Conservation (phyloP, 768 basidiomycete species). For the Calocybe gangraenosa region DNA sequence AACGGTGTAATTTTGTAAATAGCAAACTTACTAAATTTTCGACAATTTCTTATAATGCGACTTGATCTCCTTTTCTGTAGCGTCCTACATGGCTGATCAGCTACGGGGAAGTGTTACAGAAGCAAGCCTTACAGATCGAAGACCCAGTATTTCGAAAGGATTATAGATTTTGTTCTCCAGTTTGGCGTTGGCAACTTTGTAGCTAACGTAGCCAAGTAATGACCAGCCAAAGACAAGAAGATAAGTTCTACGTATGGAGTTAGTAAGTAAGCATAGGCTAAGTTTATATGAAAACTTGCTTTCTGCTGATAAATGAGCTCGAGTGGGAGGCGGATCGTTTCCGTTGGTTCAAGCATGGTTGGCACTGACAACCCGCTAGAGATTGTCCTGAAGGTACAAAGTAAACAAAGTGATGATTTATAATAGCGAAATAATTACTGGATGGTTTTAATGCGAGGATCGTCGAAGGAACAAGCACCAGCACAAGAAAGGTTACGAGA, state of each 20-base stretch:
- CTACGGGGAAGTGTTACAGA: background rate
- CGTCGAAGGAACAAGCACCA: constrained; percentile 79
- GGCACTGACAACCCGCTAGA: constrained; percentile 56
- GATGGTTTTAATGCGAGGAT: constrained; percentile 42
- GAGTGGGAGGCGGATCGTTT: constrained; percentile 44
- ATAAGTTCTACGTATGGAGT: constrained; percentile 39
- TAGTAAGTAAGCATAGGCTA: background rate
- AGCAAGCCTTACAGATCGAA: constrained; percentile 51
- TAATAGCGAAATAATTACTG: constrained; percentile 33
- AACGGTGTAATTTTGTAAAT: too few relatives aligned
- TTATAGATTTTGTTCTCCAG: constrained; percentile 76
- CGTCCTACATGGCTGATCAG: constrained; percentile 37
- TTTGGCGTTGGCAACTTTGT: constrained; percentile 55
- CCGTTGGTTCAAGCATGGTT: constrained; percentile 55
- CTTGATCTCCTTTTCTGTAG: constrained; percentile 89
- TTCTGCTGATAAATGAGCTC: constrained; percentile 43
- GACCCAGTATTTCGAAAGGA: constrained; percentile 91
- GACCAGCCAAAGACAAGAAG: constrained; percentile 73
- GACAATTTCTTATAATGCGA: constrained; percentile 93
- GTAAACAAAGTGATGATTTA: background rate
- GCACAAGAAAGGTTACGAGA: constrained; percentile 81
- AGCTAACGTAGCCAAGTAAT: constrained; percentile 61
- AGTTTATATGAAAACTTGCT: constrained; percentile 31
- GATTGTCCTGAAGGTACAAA: constrained; percentile 26
- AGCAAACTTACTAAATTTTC: constrained; percentile 62